Evolutionary conservation across 1,284 basidiomycete species (phyloP), one percentile per base, ranked within the genome.

Genomic region (Austroboletus niveus): DNA sequence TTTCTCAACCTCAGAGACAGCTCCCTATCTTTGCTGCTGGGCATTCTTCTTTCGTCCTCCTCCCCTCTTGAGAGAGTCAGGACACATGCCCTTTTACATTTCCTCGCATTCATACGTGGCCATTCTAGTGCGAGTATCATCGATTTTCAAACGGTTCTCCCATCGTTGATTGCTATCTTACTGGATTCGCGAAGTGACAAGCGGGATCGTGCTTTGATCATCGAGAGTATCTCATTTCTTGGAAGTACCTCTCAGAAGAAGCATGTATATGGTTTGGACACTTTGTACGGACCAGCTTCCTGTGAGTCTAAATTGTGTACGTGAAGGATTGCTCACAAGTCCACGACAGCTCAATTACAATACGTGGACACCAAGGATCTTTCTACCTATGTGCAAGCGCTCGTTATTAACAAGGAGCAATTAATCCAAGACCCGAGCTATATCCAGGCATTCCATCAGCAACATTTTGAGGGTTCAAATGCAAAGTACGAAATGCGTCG

Each of bases 81-180:
- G 77, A 71, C 68, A 1, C 65, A 63, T 7, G 79, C 85, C 1
- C 67, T 89, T 11, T 69, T 75, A 1, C 89, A 93, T 57, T 79
- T 84, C 11, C 76, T 81, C 3, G 90, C 94, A 0, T 89, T 97
- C 57, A 72, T 90, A 27, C 85, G 93, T 60, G 89, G 92, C 0
- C 79, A 87, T 57, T 76, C 76, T 0, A 76, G 76, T 43, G 63
- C 81, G 15, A 82, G 82, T 15, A 79, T 77, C 27, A 64, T 85
- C 0, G 84, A 98, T 68, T 96, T 95, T 75, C 96, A 98, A 72
- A 87, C 86, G 0, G 75, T 95, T 12, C 63, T 98, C 1, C 95
- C 94, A 0, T 76, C 85, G 0, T 63, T 97, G 11, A 71, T 98
- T 2, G 75, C 88, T 9, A 81, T 84, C 4, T 62, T 96, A 4